Conservation (phyloP, 1,284 basidiomycete genomes). For the Cutaneotrichosporon cavernicola region DNA sequence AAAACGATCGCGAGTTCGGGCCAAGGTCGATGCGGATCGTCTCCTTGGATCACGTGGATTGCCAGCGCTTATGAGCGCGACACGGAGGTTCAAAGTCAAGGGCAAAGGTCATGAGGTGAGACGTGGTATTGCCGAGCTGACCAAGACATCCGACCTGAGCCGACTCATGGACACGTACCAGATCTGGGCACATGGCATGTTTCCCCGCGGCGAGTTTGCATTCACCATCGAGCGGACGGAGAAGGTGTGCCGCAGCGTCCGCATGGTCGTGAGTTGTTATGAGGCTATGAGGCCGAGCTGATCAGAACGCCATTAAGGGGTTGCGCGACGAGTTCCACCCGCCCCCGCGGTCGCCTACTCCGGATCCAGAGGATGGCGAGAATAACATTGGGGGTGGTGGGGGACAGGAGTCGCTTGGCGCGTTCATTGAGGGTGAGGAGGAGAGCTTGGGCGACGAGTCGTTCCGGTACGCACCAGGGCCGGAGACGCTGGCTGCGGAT, state of each 20-base stretch:
- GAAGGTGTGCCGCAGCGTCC: constrained; percentile 74
- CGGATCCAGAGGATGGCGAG: constrained; percentile 37
- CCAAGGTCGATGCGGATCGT: constrained; percentile 68
- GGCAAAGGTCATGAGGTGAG: constrained; percentile 87
- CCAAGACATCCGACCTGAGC: constrained; percentile 70
- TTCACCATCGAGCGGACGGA: constrained; percentile 80
- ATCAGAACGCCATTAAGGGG: constrained; percentile 47
- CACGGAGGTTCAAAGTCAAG: constrained; percentile 70
- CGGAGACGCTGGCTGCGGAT: neutral
- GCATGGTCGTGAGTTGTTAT: constrained; percentile 69
- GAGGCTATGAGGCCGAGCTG: neutral
- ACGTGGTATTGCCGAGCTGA: neutral
- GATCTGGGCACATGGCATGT: constrained; percentile 87
- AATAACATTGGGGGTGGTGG: constrained; percentile 13
- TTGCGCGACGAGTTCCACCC: constrained; percentile 61
- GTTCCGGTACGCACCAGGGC: constrained; percentile 4
- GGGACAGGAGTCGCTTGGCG: constrained; percentile 2
- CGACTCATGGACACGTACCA: constrained; percentile 78
- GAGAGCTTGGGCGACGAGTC: constrained; percentile 7
- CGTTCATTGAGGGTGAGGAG: constrained; percentile 10
- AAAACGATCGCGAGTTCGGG: constrained; percentile 59
- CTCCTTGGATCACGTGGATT: constrained; percentile 72
- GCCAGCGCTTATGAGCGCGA: constrained; percentile 68
- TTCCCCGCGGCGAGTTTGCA: constrained; percentile 77
- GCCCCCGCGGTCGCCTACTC: constrained; percentile 41